phyloP scores from a whole-genome alignment of 164 flowering plant species.

The Annona squamosa region DNA sequence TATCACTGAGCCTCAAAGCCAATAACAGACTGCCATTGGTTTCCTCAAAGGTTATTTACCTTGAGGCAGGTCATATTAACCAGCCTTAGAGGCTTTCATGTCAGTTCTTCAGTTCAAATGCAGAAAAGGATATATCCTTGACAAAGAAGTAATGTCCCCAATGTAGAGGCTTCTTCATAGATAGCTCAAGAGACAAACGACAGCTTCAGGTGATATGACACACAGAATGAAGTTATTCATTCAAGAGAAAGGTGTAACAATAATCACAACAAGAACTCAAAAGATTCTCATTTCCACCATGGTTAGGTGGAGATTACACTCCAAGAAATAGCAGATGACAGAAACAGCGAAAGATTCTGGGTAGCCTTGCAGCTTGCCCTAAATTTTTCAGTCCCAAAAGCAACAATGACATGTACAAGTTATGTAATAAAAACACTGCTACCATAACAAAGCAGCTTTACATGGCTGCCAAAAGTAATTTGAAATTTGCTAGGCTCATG shows the following conservation, averaged over 20 bases:
- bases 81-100: slow-evolving; percentile 20
- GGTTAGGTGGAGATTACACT: not conserved
- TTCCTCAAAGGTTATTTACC: slow-evolving; percentile 24
- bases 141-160: slow-evolving; percentile 6
- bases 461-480: not conserved
- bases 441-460: slow-evolving; percentile 1
- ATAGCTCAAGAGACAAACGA: slow-evolving; percentile 4
- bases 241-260: slow-evolving; percentile 7
- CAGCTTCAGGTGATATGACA: slow-evolving; percentile 10
- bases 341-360: not conserved
- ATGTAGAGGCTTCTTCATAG: slow-evolving; percentile 13
- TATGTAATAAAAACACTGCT: not conserved
- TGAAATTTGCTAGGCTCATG: too few relatives aligned
- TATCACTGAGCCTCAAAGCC: slow-evolving; percentile 17
- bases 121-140: slow-evolving; percentile 11
- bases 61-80: slow-evolving; percentile 23
- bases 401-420: not conserved
- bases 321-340: not conserved
- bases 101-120: slow-evolving; percentile 15
- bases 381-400: not conserved
- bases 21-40: slow-evolving; percentile 25
- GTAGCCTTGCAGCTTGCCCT: not conserved
- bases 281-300: not conserved
- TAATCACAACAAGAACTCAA: slow-evolving; percentile 4
- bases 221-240: not conserved